Conservation (phyloP, 2,329 filamentous ascomycete species). For the Phialemonium atrogriseum region DNA sequence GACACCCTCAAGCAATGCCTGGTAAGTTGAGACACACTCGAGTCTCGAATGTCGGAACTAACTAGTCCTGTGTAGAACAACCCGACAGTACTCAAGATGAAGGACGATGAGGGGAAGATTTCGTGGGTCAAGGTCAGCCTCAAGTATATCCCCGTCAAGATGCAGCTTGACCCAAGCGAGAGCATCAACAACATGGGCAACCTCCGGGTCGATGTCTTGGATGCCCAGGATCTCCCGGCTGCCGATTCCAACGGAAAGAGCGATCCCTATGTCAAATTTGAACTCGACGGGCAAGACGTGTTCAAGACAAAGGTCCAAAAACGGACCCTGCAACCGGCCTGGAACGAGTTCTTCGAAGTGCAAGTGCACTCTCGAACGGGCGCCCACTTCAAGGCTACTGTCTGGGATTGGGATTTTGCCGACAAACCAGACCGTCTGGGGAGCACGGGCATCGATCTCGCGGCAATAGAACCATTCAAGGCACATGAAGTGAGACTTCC, state of each 20-base stretch:
- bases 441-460: slow-evolving; percentile 64
- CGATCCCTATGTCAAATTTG: slow-evolving; percentile 94
- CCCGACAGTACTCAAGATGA: slow-evolving; percentile 73
- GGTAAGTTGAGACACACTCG: slow-evolving; percentile 40
- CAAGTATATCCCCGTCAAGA: slow-evolving; percentile 90
- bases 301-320: slow-evolving; percentile 95
- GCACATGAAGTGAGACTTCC: slow-evolving; percentile 65
- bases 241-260: slow-evolving; percentile 95
- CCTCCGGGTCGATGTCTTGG: slow-evolving; percentile 85
- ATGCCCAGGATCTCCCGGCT: slow-evolving; percentile 79
- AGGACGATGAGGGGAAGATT: slow-evolving; percentile 64
- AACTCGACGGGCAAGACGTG: slow-evolving; percentile 78
- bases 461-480: slow-evolving; percentile 76
- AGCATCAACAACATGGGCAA: slow-evolving; percentile 99
- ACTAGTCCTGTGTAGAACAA: slow-evolving; percentile 61
- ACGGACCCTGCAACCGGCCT: slow-evolving; percentile 88
- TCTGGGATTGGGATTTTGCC: slow-evolving; percentile 95
- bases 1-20: slow-evolving; percentile 82
- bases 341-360: slow-evolving; percentile 95
- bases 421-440: slow-evolving; percentile 92
- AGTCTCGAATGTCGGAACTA: slow-evolving; percentile 3
- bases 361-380: slow-evolving; percentile 75
- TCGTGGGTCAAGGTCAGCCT: slow-evolving; percentile 84
- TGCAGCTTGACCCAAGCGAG: slow-evolving; percentile 88
- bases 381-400: slow-evolving; percentile 72